These are phyloP conservation scores for Paramecium sonneborni DNA, from an alignment of 73 alveolate genomes.

Conservation along the genomic window DNA sequence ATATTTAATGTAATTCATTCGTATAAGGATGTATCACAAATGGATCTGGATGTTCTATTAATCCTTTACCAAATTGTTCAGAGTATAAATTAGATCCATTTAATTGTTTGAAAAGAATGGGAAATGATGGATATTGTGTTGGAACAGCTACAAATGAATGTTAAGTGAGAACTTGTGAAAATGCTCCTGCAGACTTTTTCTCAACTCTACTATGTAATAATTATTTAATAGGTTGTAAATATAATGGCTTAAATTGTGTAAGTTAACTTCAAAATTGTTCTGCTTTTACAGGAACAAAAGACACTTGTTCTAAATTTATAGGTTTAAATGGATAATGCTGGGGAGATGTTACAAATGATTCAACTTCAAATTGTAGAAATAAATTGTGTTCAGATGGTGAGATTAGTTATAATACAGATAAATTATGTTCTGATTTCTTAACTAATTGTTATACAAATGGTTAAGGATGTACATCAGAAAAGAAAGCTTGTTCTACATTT, in stretches of 20 bases:
- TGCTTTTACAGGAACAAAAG: conserved; percentile 29
- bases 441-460: not conserved
- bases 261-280: not conserved
- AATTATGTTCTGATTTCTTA: not conserved
- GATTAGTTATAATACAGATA: conserved; percentile 14
- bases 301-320: not conserved
- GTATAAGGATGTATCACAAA: conserved; percentile 9
- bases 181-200: conserved; percentile 3
- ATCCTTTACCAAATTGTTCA: not conserved
- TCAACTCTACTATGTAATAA: not conserved
- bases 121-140: conserved; percentile 16
- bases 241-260: not conserved
- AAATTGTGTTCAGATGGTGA: conserved; percentile 4
- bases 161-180: conserved; percentile 33
- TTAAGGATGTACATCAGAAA: not conserved
- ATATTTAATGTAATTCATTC: not conserved
- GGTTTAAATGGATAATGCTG: conserved; percentile 27
- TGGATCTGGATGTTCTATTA: not conserved
- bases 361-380: not conserved
- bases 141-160: not conserved
- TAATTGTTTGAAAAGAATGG: not conserved
- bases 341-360: not conserved
- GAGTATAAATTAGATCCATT: not conserved
- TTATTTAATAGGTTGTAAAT: not conserved
- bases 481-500: not conserved